Percentiles rank a stretch among this genome's conserved stretches.
Conservation (phyloP, 2,329 filamentous ascomycete genomes). For the Aspergillus versicolor region DNA sequence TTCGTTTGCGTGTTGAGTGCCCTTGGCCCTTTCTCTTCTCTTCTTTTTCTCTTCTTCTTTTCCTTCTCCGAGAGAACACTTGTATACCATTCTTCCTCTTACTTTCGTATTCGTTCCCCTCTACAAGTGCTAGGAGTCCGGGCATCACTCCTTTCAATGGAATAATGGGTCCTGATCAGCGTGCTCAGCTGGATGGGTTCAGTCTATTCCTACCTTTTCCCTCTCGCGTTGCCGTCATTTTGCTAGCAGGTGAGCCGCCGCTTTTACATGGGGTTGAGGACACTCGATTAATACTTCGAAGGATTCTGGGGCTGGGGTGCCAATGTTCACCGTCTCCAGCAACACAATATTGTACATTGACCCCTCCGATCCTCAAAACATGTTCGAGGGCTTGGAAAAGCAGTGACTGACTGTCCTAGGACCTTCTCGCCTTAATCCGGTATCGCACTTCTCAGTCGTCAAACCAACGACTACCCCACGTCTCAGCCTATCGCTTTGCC, state of each 20-base stretch:
- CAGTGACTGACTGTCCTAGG: constrained; percentile 45
- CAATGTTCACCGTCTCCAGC: constrained; percentile 83
- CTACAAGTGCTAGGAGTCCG: constrained; percentile 15
- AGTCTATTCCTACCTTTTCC: constrained; percentile 84
- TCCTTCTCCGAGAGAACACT: neutral
- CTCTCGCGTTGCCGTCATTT: constrained; percentile 81
- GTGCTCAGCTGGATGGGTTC: constrained; percentile 70
- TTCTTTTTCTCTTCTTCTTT: constrained; percentile 9
- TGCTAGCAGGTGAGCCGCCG: constrained; percentile 68
- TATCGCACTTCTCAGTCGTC: constrained; percentile 74
- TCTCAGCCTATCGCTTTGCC: constrained; percentile 83
- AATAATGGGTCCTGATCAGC: constrained; percentile 43
- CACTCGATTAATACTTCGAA: constrained; percentile 12
- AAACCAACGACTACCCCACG: constrained; percentile 71
- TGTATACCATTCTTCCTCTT: constrained; percentile 1
- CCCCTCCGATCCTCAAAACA: constrained; percentile 4
- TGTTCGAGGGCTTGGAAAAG: neutral
- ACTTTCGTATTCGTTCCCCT: constrained; percentile 12
- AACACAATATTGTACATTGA: constrained; percentile 67
- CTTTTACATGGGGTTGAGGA: neutral
- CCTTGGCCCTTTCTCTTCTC: neutral
- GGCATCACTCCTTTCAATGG: constrained; percentile 30
- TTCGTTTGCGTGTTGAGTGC: constrained; percentile 26
- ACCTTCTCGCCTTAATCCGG: constrained; percentile 80
- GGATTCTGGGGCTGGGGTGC: constrained; percentile 93